Evolutionary conservation across 225 moss, liverwort and hornwort genomes (phyloP).

Genomic region (Bryum argenteum): DNA sequence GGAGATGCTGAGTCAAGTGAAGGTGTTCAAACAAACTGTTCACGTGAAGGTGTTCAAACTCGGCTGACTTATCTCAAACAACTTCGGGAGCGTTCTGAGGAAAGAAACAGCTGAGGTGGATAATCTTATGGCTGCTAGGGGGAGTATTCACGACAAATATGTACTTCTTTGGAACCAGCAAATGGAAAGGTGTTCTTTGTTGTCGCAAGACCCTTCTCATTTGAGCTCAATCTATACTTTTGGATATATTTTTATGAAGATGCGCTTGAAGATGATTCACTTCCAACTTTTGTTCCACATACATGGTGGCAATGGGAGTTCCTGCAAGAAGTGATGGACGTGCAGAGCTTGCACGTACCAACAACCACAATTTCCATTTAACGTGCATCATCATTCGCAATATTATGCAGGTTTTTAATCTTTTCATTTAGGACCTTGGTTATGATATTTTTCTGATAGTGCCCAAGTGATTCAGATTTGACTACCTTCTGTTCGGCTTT

Average conservation of each 20-base stretch:
- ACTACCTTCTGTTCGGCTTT: not conserved
- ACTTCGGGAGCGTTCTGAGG: slow-evolving; percentile 91
- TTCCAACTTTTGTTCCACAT: slow-evolving; percentile 80
- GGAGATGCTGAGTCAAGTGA: slow-evolving; percentile 49
- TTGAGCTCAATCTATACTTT: not conserved
- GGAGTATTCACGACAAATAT: slow-evolving; percentile 85
- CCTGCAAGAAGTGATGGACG: slow-evolving; percentile 35
- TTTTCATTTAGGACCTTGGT: not conserved
- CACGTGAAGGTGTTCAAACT: too few species aligned
- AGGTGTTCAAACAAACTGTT: too few species aligned
- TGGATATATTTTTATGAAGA: too few species aligned
- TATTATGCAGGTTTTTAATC: slow-evolving; percentile 61
- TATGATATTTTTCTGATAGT: slow-evolving; percentile 1
- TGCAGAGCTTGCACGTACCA: slow-evolving; percentile 34
- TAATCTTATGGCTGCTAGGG: too few species aligned
- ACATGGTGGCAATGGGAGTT: slow-evolving; percentile 81
- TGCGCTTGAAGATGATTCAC: slow-evolving; percentile 84
- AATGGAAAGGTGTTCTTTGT: slow-evolving; percentile 99
- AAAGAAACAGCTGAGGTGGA: slow-evolving; percentile 81
- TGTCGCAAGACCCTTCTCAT: not conserved
- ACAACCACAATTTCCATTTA: slow-evolving; percentile 54
- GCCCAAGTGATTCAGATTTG: not conserved
- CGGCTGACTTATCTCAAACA: slow-evolving; percentile 76
- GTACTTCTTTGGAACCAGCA: slow-evolving; percentile 94
- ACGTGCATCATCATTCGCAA: slow-evolving; percentile 86